phyloP scores from a whole-genome alignment of 441 rosid species.

The Pelargonium australe region DNA sequence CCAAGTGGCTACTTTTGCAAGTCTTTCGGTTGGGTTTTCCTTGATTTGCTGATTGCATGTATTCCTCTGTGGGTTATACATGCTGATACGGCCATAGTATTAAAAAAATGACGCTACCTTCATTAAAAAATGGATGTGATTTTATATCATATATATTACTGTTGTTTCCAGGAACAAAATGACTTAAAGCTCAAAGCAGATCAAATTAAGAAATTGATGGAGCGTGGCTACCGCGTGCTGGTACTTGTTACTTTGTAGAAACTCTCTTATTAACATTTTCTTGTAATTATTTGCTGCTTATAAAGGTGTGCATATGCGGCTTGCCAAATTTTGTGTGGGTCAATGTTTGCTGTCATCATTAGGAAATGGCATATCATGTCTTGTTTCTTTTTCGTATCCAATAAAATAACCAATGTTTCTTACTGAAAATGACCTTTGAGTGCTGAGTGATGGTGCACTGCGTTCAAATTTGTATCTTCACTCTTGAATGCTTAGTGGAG shows the following conservation, averaged over 20 bases:
- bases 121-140: neutral
- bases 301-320: neutral
- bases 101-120: neutral
- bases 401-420: neutral
- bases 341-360: neutral
- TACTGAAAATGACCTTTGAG: neutral
- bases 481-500: neutral
- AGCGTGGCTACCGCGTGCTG: constrained; percentile 89
- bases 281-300: neutral
- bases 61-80: neutral
- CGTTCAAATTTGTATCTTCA: neutral
- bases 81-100: neutral
- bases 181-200: constrained; percentile 77
- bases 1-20: neutral
- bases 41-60: neutral
- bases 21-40: neutral
- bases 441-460: neutral
- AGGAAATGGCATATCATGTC: neutral
- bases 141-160: constrained; percentile 7
- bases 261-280: neutral
- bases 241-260: constrained; percentile 32
- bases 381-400: no score
- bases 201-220: constrained; percentile 51
- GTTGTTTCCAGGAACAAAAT: constrained; percentile 58
- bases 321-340: neutral